Conservation (phyloP, 495 filamentous ascomycete species). For the Aspergillus cavernicola region DNA sequence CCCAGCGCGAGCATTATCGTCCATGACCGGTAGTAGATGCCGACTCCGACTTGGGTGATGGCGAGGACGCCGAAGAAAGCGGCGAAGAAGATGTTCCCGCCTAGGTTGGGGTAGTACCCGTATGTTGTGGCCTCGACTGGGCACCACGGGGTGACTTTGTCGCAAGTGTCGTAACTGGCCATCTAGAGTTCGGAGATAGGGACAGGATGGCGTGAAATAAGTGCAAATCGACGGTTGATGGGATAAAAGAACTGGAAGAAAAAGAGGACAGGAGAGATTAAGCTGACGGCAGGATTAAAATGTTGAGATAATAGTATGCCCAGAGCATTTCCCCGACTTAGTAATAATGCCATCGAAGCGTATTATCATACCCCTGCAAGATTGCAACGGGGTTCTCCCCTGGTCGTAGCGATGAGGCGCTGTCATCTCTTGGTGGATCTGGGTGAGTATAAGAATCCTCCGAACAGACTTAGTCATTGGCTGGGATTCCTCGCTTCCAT, state of each 20-base stretch:
- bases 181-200: constrained; percentile 13
- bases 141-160: constrained; percentile 46
- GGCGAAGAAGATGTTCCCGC: constrained; percentile 59
- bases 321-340: too few species aligned
- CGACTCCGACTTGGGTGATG: constrained; percentile 44
- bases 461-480: constrained; percentile 22
- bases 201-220: not conserved
- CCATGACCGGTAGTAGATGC: constrained; percentile 58
- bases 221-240: not conserved
- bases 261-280: too few species aligned
- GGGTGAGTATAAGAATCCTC: constrained; percentile 8
- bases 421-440: constrained; percentile 8
- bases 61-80: constrained; percentile 51
- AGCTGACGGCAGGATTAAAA: too few species aligned
- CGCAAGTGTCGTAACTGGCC: constrained; percentile 37
- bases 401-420: not conserved
- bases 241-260: not conserved
- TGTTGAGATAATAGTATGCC: too few species aligned
- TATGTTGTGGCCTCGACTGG: constrained; percentile 60
- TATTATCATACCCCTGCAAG: too few species aligned
- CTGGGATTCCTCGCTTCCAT: not conserved
- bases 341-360: too few species aligned
- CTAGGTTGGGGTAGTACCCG: constrained; percentile 63
- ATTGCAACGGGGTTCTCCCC: not conserved
- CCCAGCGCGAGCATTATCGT: constrained; percentile 53